These are phyloP conservation scores for Eucalyptus tenuipes DNA, from an alignment of 345 rosid species.

Conservation along the genomic window DNA sequence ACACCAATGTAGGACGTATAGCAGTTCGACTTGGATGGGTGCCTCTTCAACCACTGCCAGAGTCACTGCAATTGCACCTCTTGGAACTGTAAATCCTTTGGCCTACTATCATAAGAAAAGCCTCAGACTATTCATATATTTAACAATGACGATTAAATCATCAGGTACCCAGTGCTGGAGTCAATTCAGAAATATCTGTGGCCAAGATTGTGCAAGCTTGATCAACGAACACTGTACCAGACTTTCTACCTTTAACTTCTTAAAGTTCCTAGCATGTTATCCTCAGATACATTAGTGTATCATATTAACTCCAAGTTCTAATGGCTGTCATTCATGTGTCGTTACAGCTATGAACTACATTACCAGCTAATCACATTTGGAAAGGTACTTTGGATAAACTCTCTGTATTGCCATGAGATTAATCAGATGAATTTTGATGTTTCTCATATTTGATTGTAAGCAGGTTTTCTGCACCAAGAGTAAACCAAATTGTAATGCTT, in stretches of 20 bases:
- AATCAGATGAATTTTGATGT: neutral
- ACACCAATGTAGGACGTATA: constrained; percentile 92
- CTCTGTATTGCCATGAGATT: neutral
- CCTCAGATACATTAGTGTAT: neutral
- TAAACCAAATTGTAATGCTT: constrained; percentile 92
- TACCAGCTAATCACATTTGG: constrained; percentile 97
- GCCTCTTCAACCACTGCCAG: constrained; percentile 89
- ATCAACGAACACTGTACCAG: constrained; percentile 73
- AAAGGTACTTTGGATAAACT: constrained; percentile 39
- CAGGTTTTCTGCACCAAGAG: constrained; percentile 96
- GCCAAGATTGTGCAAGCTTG: constrained; percentile 96
- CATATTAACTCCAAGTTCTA: neutral
- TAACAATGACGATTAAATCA: neutral
- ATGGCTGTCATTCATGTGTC: neutral
- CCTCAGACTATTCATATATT: neutral
- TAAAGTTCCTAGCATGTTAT: neutral
- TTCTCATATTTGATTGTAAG: neutral
- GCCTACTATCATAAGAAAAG: neutral
- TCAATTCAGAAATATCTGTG: constrained; percentile 86
- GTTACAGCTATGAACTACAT: constrained; percentile 78
- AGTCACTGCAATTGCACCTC: constrained; percentile 83
- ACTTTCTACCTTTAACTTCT: neutral
- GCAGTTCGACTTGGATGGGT: constrained; percentile 99
- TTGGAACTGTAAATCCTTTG: constrained; percentile 64
- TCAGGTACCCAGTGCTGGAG: constrained; percentile 83